phyloP scores from a whole-genome alignment of 805 yeast species.

The Jamesozyma gamospora region DNA sequence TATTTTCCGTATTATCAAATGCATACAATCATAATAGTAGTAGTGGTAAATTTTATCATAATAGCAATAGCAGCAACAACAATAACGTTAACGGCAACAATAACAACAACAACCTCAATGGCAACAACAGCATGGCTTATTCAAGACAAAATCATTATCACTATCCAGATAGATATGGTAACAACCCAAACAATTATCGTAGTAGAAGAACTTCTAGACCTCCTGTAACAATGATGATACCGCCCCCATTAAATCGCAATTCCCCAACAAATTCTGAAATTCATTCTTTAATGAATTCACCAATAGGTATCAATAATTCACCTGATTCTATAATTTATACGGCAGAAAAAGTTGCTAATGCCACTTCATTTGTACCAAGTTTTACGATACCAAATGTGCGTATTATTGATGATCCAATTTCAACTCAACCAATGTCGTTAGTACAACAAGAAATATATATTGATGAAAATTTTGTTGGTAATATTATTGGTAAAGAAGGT shows the following conservation, averaged over 20 bases:
- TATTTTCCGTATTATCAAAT: slow-evolving; percentile 20
- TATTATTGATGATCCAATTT: slow-evolving; percentile 12
- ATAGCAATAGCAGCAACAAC: background rate
- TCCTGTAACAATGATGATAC: slow-evolving; percentile 8
- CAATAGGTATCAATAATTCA: background rate
- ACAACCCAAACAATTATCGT: slow-evolving; percentile 5
- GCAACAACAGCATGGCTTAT: slow-evolving; percentile 3
- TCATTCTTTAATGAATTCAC: slow-evolving; percentile 3
- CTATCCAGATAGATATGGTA: slow-evolving; percentile 16
- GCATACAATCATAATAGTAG: background rate
- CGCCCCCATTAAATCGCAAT: slow-evolving; percentile 2
- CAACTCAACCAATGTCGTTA: slow-evolving; percentile 30
- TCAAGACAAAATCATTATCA: slow-evolving; percentile 24
- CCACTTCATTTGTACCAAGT: slow-evolving; percentile 20
- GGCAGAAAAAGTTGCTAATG: slow-evolving; percentile 21
- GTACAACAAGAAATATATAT: slow-evolving; percentile 59
- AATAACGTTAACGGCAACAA: background rate
- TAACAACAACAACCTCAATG: background rate
- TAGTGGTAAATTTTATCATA: background rate
- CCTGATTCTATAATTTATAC: slow-evolving; percentile 13
- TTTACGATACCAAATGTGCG: slow-evolving; percentile 21
- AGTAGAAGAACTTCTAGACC: slow-evolving; percentile 11
- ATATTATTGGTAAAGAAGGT: slow-evolving; percentile 81
- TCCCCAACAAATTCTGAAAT: background rate
- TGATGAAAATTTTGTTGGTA: slow-evolving; percentile 70